Evolutionary conservation across 768 basidiomycete genomes (phyloP).

Genomic region (Lentinus brumalis): DNA sequence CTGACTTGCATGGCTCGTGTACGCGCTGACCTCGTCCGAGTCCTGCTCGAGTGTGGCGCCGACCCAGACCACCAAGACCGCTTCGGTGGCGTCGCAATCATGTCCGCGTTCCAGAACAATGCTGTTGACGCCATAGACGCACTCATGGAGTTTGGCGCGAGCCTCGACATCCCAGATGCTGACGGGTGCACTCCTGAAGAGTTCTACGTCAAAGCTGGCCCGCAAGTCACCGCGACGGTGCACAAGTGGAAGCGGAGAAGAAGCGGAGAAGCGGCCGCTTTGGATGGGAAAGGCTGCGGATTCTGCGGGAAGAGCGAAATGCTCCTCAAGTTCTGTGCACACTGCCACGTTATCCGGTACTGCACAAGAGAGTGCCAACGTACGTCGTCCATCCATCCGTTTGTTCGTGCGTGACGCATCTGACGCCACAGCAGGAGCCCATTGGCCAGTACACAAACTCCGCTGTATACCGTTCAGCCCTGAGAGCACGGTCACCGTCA

Average conservation of each 20-base stretch:
- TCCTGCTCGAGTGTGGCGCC: constrained; percentile 48
- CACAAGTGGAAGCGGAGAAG: constrained; percentile 51
- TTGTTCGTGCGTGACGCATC: not conserved
- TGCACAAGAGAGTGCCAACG: constrained; percentile 60
- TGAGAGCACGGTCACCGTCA: constrained; percentile 47
- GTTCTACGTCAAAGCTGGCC: constrained; percentile 39
- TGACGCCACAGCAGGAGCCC: constrained; percentile 34
- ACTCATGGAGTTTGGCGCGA: constrained; percentile 52
- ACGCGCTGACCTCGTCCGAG: constrained; percentile 35
- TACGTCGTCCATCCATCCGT: constrained; percentile 26
- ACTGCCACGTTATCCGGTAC: constrained; percentile 50
- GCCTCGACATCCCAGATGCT: constrained; percentile 41
- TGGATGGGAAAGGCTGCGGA: constrained; percentile 50
- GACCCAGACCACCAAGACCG: constrained; percentile 51
- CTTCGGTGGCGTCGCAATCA: constrained; percentile 48
- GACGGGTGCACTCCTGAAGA: constrained; percentile 40
- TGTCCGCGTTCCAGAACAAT: constrained; percentile 9
- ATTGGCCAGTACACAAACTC: constrained; percentile 53
- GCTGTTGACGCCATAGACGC: constrained; percentile 36
- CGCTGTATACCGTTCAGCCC: constrained; percentile 48
- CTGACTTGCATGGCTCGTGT: constrained; percentile 40
- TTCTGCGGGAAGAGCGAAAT: constrained; percentile 33
- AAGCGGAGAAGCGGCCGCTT: constrained; percentile 43
- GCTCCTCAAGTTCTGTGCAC: constrained; percentile 44
- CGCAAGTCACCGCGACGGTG: constrained; percentile 46